These are phyloP conservation scores for Trametopsis cervina DNA, from an alignment of 768 basidiomycete genomes.

Conservation along the genomic window DNA sequence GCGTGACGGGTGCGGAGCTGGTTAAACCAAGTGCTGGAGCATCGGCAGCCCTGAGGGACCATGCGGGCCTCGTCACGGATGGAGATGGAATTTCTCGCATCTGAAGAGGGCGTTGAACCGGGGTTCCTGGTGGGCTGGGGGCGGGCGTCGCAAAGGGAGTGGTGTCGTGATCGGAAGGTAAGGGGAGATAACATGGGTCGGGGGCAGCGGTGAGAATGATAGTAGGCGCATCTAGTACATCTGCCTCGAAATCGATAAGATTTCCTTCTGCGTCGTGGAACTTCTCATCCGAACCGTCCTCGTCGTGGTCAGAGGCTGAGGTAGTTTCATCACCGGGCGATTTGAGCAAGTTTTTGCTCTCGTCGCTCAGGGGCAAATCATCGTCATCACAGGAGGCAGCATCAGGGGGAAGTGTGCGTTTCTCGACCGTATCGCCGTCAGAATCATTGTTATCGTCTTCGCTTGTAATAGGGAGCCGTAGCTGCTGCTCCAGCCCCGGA, in stretches of 20 bases:
- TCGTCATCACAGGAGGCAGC: neutral
- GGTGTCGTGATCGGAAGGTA: constrained; percentile 13
- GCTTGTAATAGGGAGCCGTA: neutral
- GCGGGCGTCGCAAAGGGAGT: constrained; percentile 14
- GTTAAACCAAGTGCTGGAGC: constrained; percentile 33
- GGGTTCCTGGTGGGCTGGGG: constrained; percentile 11
- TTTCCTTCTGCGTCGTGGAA: constrained; percentile 17
- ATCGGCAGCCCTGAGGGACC: constrained; percentile 38
- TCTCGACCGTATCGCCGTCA: constrained; percentile 12
- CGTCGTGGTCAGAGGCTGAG: constrained; percentile 11
- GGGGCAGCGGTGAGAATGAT: constrained; percentile 22
- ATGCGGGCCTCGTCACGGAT: constrained; percentile 19
- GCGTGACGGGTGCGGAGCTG: constrained; percentile 3
- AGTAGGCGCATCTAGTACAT: neutral
- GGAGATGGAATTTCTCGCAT: constrained; percentile 19
- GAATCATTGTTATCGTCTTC: constrained; percentile 6
- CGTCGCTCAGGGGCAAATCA: neutral
- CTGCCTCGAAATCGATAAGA: neutral
- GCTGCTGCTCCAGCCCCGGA: constrained; percentile 16
- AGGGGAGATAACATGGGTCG: constrained; percentile 38
- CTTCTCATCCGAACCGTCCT: constrained; percentile 13
- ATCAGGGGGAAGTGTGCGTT: constrained; percentile 11
- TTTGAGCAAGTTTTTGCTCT: neutral
- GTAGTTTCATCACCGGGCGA: neutral
- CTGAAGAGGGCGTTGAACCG: constrained; percentile 17